Conservation (phyloP, 768 basidiomycete species). For the Hericium coralloides region DNA sequence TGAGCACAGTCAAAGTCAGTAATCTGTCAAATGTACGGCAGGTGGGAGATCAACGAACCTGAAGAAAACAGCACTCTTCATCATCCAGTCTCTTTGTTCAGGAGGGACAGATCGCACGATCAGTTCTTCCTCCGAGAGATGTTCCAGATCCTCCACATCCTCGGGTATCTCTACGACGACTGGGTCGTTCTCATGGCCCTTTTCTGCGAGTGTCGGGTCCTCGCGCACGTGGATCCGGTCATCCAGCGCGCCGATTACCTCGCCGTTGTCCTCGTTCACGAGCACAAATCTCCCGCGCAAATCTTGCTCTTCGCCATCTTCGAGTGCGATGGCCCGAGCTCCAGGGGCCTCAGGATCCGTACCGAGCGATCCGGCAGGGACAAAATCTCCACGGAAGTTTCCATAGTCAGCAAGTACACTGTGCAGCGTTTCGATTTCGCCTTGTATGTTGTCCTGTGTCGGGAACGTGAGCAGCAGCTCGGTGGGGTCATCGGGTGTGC, state of each 20-base stretch:
- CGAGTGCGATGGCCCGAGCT: not conserved
- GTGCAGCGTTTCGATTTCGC: conserved; percentile 12
- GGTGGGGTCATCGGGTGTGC: conserved; percentile 6
- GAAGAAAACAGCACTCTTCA: conserved; percentile 11
- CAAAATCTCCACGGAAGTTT: conserved; percentile 1
- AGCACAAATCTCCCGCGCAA: conserved; percentile 15
- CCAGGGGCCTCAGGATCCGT: not conserved
- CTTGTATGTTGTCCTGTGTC: not conserved
- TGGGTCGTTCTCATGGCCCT: conserved; percentile 7
- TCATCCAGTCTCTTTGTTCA: conserved; percentile 13
- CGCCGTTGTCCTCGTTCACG: conserved; percentile 10
- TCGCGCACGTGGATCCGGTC: conserved; percentile 6
- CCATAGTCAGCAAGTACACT: conserved; percentile 11
- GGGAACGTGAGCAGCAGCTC: conserved; percentile 9
- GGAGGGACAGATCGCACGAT: conserved; percentile 13
- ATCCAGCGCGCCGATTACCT: conserved; percentile 12
- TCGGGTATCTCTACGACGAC: conserved; percentile 14
- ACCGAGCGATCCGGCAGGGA: not conserved
- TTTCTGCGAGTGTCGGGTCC: conserved; percentile 10
- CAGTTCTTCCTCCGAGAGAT: conserved; percentile 5
- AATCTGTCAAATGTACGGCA: not conserved
- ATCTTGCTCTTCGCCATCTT: conserved; percentile 1
- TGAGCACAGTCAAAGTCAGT: not conserved
- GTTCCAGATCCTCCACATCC: conserved; percentile 1
- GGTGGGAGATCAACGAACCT: not conserved